Base-by-base conservation (phyloP, 2,329 filamentous ascomycete species). In the Fusarium nodosum region DNA sequence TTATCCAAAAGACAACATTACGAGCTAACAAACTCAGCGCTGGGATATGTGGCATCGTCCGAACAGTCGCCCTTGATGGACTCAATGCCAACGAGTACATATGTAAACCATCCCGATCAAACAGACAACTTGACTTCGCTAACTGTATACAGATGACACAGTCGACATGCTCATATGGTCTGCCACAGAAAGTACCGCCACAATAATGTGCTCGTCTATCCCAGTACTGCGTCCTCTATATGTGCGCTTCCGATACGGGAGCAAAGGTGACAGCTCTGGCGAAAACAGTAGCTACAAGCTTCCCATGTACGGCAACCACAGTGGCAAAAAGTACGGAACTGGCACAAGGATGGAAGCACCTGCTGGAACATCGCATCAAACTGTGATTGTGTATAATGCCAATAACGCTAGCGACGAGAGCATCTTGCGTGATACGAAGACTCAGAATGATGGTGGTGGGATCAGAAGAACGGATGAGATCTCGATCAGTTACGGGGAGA, bases 131-230 rank as follows among this genome's bases (percentile, higher is more conserved):
- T 1, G 4, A 10, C 16, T n/a, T 1, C 26, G 7, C 52, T 64
- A 6, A 68, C 13, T 7, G 0, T 16, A 8, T 6, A 0, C 4
- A 69, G 66, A 66, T 7, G 61, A 69, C 10, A 69, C 65, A 2
- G 66, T 66, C 0, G 53, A 64, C 9, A 69, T 69, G 65, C 65
- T 69, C 10, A 66, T 69, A 9, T 66, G 66, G 61, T 66, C 65
- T 10, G 65, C 66, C 2, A 69, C 66, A 6, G 61, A 70, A 30
- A 69, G 66, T 8, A 66, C 57, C 1, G 66, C 59, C 6, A 69
- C 66, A 2, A 69, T 69, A 24, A 64, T 69, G 55, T 70, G 62
- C 12, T 69, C 62, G 0, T 56, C 66, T 1, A 70, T 70, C 5
- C 62, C 67, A 3, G 55, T 70, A 1, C 22, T 69, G 10, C 57